These are phyloP conservation scores for Paratinospora sagittata DNA, from an alignment of 164 flowering plant species.

Conservation along the genomic window DNA sequence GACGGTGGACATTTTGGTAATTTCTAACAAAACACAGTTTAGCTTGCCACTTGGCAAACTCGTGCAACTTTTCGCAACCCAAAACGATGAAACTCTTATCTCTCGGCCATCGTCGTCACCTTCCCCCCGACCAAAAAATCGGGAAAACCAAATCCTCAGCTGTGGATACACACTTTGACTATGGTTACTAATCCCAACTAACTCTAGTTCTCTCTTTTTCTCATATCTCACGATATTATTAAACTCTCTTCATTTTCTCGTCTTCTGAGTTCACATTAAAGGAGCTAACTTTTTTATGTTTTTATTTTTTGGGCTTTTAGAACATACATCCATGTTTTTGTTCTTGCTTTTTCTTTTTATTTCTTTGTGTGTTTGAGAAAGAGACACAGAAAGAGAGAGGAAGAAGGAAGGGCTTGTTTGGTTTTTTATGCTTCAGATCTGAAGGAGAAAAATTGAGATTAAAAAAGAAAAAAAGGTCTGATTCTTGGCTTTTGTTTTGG, in stretches of 20 bases:
- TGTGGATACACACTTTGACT: constrained; percentile 2
- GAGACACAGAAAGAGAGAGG: neutral
- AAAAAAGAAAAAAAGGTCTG: neutral
- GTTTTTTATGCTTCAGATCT: constrained; percentile 32
- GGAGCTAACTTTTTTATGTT: neutral
- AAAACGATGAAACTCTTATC: neutral
- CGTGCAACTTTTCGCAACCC: neutral
- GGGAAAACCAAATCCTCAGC: constrained; percentile 6
- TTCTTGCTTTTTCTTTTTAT: no score
- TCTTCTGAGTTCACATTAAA: neutral
- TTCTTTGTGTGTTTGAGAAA: neutral
- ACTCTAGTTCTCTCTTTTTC: neutral
- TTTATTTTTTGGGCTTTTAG: neutral
- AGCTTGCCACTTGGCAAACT: neutral
- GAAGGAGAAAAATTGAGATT: constrained; percentile 15
- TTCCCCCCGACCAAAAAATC: constrained; percentile 12
- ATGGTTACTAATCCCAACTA: neutral
- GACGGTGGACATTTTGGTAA: no score
- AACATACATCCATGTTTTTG: no score
- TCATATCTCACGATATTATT: constrained; percentile 5
- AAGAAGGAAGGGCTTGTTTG: constrained; percentile 8
- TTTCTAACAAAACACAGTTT: no score
- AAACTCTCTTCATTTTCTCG: neutral
- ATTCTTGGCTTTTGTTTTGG: neutral
- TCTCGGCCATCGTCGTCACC: neutral